Conservation (phyloP, 768 basidiomycete species). For the Boletus rubroflammeus region DNA sequence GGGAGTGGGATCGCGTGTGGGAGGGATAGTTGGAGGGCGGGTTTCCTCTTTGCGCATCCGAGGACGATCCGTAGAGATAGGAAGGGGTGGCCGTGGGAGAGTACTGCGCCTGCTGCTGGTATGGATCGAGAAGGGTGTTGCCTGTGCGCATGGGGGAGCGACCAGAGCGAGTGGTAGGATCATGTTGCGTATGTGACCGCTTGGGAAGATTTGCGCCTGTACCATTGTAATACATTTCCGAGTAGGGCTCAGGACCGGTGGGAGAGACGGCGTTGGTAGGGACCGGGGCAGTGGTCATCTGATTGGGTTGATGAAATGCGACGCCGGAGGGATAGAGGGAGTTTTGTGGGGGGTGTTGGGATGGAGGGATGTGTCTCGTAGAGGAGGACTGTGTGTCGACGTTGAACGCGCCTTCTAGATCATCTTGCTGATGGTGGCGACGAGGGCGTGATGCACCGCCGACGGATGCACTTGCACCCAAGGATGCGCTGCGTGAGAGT, state of each 20-base stretch:
- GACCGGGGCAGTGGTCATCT: slow-evolving; percentile 30
- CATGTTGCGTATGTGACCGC: slow-evolving; percentile 52
- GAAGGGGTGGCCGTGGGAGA: slow-evolving; percentile 51
- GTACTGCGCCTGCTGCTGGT: slow-evolving; percentile 62
- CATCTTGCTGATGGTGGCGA: slow-evolving; percentile 68
- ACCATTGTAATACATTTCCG: slow-evolving; percentile 62
- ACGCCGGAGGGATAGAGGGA: slow-evolving; percentile 59
- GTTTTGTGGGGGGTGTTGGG: slow-evolving; percentile 40
- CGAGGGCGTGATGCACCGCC: slow-evolving; percentile 45
- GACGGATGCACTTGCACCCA: slow-evolving; percentile 46
- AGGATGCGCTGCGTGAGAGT: slow-evolving; percentile 65
- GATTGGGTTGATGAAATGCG: slow-evolving; percentile 54
- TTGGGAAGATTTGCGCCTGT: slow-evolving; percentile 48
- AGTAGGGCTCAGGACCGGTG: slow-evolving; percentile 43
- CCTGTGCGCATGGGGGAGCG: slow-evolving; percentile 63
- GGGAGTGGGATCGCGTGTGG: slow-evolving; percentile 56
- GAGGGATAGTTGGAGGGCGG: slow-evolving; percentile 46
- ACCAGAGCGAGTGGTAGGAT: slow-evolving; percentile 45
- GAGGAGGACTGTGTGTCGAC: slow-evolving; percentile 28
- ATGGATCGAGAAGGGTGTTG: slow-evolving; percentile 62
- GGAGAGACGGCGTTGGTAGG: slow-evolving; percentile 36
- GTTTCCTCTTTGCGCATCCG: slow-evolving; percentile 39
- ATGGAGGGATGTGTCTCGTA: slow-evolving; percentile 22
- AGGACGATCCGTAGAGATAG: slow-evolving; percentile 40
- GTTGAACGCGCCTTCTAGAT: slow-evolving; percentile 55